A percentile compares a stretch with the other conserved stretches of the same genome.
phyloP scores from a whole-genome alignment of 345 rosid genomes.

The Crucihimalaya himalaica region DNA sequence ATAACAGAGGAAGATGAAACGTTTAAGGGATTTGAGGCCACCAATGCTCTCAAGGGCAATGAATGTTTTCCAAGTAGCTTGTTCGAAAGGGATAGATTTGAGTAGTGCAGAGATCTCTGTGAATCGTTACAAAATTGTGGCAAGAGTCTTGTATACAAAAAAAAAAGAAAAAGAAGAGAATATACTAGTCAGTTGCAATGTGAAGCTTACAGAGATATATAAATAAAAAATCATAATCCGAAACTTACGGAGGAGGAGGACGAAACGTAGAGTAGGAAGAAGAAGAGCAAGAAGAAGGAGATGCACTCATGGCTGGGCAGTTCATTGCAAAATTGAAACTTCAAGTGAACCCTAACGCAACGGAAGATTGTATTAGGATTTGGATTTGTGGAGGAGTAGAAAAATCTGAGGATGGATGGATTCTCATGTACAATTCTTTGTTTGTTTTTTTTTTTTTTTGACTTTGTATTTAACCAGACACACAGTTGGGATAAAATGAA shows the following conservation, averaged over 20 bases:
- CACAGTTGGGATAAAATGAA: constrained; percentile 30
- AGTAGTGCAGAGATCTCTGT: constrained; percentile 42
- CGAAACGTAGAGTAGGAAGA: constrained; percentile 50
- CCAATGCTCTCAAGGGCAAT: constrained; percentile 59
- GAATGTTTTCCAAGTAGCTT: constrained; percentile 37
- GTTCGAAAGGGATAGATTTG: constrained; percentile 43
- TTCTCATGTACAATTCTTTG: background rate
- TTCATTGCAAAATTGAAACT: constrained; percentile 16
- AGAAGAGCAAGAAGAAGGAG: constrained; percentile 43
- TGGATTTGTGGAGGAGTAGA: background rate
- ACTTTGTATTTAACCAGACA: background rate
- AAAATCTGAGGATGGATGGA: background rate
- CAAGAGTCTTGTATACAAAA: constrained; percentile 41
- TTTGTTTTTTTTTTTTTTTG: background rate
- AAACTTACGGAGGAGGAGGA: constrained; percentile 45
- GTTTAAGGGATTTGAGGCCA: constrained; percentile 53
- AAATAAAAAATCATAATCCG: background rate
- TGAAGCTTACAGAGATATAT: background rate
- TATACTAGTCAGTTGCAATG: background rate
- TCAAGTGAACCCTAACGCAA: background rate
- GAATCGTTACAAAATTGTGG: constrained; percentile 47
- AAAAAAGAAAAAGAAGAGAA: background rate
- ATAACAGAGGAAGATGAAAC: constrained; percentile 43
- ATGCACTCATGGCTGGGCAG: constrained; percentile 37
- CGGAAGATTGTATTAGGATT: background rate